Base-by-base conservation (phyloP, 306 rosid genomes). In the Argentina anserina region DNA sequence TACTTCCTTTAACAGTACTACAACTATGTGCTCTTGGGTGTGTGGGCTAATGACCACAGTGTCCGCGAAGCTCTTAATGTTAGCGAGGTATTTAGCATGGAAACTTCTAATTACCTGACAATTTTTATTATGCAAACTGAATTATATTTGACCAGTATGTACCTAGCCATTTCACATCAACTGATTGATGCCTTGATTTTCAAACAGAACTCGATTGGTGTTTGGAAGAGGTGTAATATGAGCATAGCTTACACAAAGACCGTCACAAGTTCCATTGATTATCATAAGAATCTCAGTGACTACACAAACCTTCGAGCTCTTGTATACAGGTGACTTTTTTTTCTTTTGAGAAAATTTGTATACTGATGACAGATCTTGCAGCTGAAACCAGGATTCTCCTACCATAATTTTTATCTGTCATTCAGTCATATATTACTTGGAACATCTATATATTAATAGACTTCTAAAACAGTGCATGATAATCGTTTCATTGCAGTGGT, bases 271-370 rank as follows among this genome's bases (percentile, higher is more conserved):
- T 18, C 8, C 33, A 47, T 77, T 11, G 58, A 70, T 2, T 77
- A 77, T 40, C 81, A 77, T 37, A 42, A 21, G 63, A 77, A 77
- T 77, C 76, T 77, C 53, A 63, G 53, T 50, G 41, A 40, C 36
- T 33, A 33, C 46, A 70, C 81, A 70, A 49, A 62, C 43, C 76
- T 77, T 26, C 76, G 75, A 23, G 76, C 62, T 47, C 81, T 77
- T 52, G 13, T 77, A 70, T 77, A 77, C 81, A 77, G 81, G 81
- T 76, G 47, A n/a, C n/a, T n/a, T n/a, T n/a, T n/a, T n/a, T n/a
- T n/a, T n/a, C n/a, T n/a, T n/a, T n/a, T n/a, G n/a, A n/a, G n/a
- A n/a, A n/a, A n/a, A n/a, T n/a, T 77, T 52, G 13, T 77, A 70
- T 77, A 77, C 81, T 70, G 81, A 76, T 76, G 47, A 37, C 31